phyloP scores from a whole-genome alignment of 2,329 filamentous ascomycete genomes.

The Beauveria australis region DNA sequence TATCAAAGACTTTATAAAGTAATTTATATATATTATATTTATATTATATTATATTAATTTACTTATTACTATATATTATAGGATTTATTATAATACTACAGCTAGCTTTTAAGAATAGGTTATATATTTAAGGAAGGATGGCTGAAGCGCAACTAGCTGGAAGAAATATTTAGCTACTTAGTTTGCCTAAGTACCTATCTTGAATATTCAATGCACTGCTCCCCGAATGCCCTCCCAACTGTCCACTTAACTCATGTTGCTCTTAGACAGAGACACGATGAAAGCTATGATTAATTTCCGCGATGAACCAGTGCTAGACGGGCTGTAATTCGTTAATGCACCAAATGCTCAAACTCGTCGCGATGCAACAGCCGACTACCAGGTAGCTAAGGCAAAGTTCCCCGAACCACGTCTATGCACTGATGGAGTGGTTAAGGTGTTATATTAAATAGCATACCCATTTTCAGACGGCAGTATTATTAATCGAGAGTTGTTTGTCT shows the following conservation, averaged over 20 bases:
- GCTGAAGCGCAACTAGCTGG: too few relatives aligned
- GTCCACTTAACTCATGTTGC: background rate
- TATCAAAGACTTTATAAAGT: too few relatives aligned
- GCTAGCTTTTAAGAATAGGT: too few relatives aligned
- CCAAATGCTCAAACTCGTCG: constrained; percentile 2
- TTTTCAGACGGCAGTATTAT: constrained; percentile 2
- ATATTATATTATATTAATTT: too few relatives aligned
- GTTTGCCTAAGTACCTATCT: too few relatives aligned
- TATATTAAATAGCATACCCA: background rate
- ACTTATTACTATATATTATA: too few relatives aligned
- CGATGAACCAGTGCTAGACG: background rate
- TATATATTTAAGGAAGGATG: too few relatives aligned
- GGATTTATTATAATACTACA: too few relatives aligned
- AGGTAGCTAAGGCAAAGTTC: background rate
- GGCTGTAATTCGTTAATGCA: constrained; percentile 2
- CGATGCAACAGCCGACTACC: constrained; percentile 1
- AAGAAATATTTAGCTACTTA: too few relatives aligned
- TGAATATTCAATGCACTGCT: too few relatives aligned
- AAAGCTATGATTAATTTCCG: background rate
- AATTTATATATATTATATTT: too few relatives aligned
- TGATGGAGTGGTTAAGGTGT: background rate
- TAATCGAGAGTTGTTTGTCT: background rate
- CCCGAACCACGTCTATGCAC: background rate
- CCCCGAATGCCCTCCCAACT: background rate
- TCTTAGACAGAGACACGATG: background rate